Percentiles rank a stretch among this genome's conserved stretches.
Conservation (phyloP, 805 yeast species). For the Candida yuanshanica region DNA sequence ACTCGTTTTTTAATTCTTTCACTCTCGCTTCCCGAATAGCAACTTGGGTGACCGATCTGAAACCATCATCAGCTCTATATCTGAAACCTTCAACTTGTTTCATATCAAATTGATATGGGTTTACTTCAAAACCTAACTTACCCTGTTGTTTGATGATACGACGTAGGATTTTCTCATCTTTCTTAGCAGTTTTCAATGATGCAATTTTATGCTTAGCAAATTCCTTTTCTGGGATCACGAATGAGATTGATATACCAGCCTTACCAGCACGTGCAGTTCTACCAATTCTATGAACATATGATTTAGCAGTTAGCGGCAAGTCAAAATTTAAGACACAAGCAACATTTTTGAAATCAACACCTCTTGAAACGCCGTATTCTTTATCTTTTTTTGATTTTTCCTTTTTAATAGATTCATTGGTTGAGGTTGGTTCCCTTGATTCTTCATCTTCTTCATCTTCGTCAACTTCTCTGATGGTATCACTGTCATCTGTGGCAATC, state of each 20-base stretch:
- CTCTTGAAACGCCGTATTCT: conserved; percentile 94
- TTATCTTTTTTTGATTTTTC: conserved; percentile 43
- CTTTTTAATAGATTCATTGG: conserved; percentile 11
- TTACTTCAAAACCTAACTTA: conserved; percentile 64
- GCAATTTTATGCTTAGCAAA: conserved; percentile 89
- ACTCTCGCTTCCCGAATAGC: conserved; percentile 92
- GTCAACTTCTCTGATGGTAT: conserved; percentile 47
- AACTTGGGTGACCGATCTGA: conserved; percentile 85
- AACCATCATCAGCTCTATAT: conserved; percentile 95
- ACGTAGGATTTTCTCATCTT: conserved; percentile 79
- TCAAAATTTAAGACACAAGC: conserved; percentile 96
- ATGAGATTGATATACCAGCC: conserved; percentile 90
- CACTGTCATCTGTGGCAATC: conserved; percentile 93
- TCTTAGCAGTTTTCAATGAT: conserved; percentile 58
- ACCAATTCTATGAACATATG: conserved; percentile 91
- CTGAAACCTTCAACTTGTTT: conserved; percentile 92
- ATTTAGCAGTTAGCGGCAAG: conserved; percentile 80
- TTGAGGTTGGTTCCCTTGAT: conserved; percentile 13
- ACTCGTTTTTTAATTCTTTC: conserved; percentile 80
- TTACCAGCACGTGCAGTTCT: conserved; percentile 98
- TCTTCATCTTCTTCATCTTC: conserved; percentile 31
- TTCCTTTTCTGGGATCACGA: conserved; percentile 77
- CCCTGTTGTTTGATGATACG: conserved; percentile 74
- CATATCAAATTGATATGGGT: conserved; percentile 88
- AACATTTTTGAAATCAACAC: conserved; percentile 93